phyloP scores from a whole-genome alignment of 2,329 filamentous ascomycete genomes.

The Karstenula rhodostoma region DNA sequence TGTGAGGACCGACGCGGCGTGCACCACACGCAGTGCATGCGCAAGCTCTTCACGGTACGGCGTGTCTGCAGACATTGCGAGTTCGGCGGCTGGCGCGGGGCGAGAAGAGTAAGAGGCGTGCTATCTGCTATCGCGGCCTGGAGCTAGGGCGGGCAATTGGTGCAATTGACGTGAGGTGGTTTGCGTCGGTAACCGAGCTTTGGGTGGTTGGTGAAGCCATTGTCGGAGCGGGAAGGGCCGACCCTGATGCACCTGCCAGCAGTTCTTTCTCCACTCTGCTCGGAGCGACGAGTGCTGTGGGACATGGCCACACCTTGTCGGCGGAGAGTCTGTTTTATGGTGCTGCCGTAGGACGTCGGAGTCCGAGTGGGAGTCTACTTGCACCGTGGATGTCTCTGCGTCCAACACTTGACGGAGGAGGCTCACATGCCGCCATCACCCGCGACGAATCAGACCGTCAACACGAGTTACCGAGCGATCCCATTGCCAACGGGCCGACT shows the following conservation, averaged over 20 bases:
- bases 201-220: conserved; percentile 7
- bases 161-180: background rate
- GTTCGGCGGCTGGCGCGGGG: background rate
- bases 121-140: background rate
- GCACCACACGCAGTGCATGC: conserved; percentile 55
- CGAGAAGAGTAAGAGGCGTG: conserved; percentile 13
- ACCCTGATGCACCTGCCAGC: background rate
- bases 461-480: background rate
- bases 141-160: background rate
- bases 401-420: background rate
- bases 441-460: background rate
- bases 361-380: conserved; percentile 1
- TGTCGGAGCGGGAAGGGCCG: conserved; percentile 5
- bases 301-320: conserved; percentile 3
- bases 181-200: conserved; percentile 13
- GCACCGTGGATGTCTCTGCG: background rate
- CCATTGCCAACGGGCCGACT: conserved; percentile 8
- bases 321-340: conserved; percentile 4
- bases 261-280: background rate
- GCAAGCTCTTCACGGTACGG: conserved; percentile 40
- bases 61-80: conserved; percentile 17
- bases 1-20: conserved; percentile 65
- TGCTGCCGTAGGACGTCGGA: background rate
- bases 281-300: conserved; percentile 3
- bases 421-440: background rate